These are phyloP conservation scores for Globisporangium iwayamae DNA, from an alignment of 352 stramenopile species.

Conservation along the genomic window DNA sequence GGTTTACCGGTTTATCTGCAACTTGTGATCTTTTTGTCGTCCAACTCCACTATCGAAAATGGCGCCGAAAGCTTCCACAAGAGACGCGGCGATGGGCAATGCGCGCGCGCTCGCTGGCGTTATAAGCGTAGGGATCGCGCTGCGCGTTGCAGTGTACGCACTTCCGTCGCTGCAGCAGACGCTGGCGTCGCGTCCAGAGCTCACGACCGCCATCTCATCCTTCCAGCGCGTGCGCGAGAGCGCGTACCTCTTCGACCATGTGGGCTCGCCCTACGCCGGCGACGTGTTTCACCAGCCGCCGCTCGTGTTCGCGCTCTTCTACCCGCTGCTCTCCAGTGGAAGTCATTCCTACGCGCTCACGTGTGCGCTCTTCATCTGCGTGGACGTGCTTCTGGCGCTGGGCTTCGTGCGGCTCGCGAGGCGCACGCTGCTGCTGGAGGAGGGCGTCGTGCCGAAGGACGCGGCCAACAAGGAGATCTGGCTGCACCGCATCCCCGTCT, in stretches of 20 bases:
- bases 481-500: conserved; percentile 69
- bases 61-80: neutral
- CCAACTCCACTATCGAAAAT: neutral
- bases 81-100: neutral
- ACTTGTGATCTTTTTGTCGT: neutral
- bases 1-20: neutral
- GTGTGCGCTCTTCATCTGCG: conserved; percentile 40
- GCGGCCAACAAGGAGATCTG: conserved; percentile 51
- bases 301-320: conserved; percentile 69
- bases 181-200: conserved; percentile 53
- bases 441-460: conserved; percentile 36
- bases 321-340: conserved; percentile 21
- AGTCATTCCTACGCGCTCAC: conserved; percentile 23
- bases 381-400: conserved; percentile 57
- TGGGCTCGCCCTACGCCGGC: conserved; percentile 60
- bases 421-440: conserved; percentile 40
- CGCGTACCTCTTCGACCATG: conserved; percentile 44
- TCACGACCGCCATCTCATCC: conserved; percentile 60
- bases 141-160: conserved; percentile 39
- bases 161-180: conserved; percentile 30
- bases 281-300: conserved; percentile 83
- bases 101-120: conserved; percentile 17
- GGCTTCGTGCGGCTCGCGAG: conserved; percentile 55
- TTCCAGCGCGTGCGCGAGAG: conserved; percentile 59
- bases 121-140: conserved; percentile 28